Evolutionary conservation across 345 rosid species (phyloP).

Genomic region (Euphorbia peplus): DNA sequence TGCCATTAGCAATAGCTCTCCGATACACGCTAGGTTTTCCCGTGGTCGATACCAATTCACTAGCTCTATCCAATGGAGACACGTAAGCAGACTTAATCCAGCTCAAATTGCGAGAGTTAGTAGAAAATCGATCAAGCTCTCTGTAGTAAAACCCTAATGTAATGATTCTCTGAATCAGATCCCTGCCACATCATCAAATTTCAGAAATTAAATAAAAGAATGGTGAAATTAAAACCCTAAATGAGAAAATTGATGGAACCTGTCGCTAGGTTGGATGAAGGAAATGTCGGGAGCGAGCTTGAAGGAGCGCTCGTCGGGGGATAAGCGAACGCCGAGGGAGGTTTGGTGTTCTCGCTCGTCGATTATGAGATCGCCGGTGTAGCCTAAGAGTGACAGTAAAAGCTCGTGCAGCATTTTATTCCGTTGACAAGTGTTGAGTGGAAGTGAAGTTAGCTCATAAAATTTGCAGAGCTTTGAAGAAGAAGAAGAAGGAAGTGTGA

Average conservation of each 20-base stretch:
- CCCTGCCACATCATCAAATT: conserved; percentile 41
- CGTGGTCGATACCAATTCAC: conserved; percentile 41
- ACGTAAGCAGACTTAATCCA: conserved; percentile 63
- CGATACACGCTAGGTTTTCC: conserved; percentile 62
- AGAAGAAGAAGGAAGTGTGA: too few species aligned
- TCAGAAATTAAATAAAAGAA: neutral
- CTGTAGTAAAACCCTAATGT: conserved; percentile 85
- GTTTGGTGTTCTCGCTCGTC: conserved; percentile 75
- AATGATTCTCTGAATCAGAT: conserved; percentile 77
- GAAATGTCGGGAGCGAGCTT: conserved; percentile 91
- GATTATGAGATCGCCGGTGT: conserved; percentile 88
- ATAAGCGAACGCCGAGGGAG: conserved; percentile 49
- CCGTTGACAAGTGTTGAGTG: neutral
- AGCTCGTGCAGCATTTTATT: conserved; percentile 80
- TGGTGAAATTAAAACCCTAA: conserved; percentile 1
- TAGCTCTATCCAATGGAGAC: conserved; percentile 49
- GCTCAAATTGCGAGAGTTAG: conserved; percentile 71
- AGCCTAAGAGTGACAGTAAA: conserved; percentile 74
- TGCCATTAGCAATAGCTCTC: conserved; percentile 91
- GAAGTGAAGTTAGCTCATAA: neutral
- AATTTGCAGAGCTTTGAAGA: too few species aligned
- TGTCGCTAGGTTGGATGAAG: conserved; percentile 79
- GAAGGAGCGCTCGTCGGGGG: conserved; percentile 63
- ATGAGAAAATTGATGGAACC: conserved; percentile 31
- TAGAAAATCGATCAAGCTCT: conserved; percentile 80